Base-by-base conservation (phyloP, 2,329 filamentous ascomycete species). In the Talaromyces sp. region DNA sequence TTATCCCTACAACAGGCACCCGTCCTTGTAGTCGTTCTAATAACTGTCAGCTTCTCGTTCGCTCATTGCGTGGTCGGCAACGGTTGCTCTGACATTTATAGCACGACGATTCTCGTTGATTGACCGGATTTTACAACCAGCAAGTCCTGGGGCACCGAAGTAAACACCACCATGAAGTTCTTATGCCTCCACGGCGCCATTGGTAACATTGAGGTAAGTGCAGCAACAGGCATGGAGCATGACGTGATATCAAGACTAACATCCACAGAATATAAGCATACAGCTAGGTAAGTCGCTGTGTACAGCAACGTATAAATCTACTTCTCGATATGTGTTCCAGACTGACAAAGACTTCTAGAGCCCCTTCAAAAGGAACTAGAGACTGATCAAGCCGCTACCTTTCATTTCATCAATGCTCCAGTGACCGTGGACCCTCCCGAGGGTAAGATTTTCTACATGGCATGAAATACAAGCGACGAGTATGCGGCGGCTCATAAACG, bases 171-270 rank as follows among this genome's bases (percentile, higher is more conserved):
- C 39, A 69, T 69, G 67, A 61, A 63, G 22, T 68, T 68, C 50
- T 31, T 69, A 17, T 69, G 67, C 51, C 63, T 69, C 36, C 67
- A 68, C 45, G 67, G 67, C 46, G 64, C 66, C 41, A 67, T 68
- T 62, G 65, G 65, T 57, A 69, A 68, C 43, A 55, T 65, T 13
- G 61, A 69, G 45, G 67, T 69, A 53, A 13, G 66, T 62, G 19
- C 19, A n/a, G 15, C 9, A 6, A 22, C 21, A 37, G 21, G 15
- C 17, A 35, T 33, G 5, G 25, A 15, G 19, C 4, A 10, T 6
- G 9, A 21, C 25, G 3, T 13, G 11, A 21, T 19, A 19, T 4
- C 28, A 21, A 5, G 9, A 7, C 51, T 58, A 17, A 58, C 35
- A 6, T 35, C 15, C 13, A 39, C 25, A 58, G 56, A 58, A 40